These are phyloP conservation scores for Marasmius fiardii DNA, from an alignment of 1,284 basidiomycete species.

Conservation along the genomic window DNA sequence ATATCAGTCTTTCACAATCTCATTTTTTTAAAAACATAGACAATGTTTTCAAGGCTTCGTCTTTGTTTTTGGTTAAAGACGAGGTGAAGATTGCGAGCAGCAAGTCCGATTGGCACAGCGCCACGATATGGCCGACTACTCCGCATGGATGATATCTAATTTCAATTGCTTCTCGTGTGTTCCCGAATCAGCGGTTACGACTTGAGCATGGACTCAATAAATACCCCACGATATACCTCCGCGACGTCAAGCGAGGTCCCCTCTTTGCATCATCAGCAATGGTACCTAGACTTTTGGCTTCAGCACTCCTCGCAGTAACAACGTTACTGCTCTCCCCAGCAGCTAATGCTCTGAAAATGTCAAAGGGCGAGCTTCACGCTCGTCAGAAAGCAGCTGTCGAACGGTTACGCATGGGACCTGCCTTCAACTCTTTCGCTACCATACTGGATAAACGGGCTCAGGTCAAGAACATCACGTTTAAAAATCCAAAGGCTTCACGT, in stretches of 20 bases:
- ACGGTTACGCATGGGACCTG: constrained; percentile 27
- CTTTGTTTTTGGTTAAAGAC: too few relatives aligned
- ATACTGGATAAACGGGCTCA: constrained; percentile 4
- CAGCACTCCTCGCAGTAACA: not conserved
- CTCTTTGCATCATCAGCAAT: not conserved
- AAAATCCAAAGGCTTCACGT: constrained; percentile 64
- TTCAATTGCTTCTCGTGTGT: too few relatives aligned
- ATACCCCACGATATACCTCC: not conserved
- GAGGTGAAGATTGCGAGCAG: too few relatives aligned
- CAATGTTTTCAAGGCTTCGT: too few relatives aligned
- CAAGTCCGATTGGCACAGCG: too few relatives aligned
- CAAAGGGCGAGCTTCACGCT: constrained; percentile 34
- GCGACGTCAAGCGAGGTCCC: not conserved
- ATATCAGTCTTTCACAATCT: too few relatives aligned
- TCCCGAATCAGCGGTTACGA: too few relatives aligned
- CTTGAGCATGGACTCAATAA: too few relatives aligned
- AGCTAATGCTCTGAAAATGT: constrained; percentile 25
- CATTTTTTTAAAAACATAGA: too few relatives aligned
- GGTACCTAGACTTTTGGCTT: not conserved
- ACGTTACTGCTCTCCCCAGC: constrained; percentile 6
- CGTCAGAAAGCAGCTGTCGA: constrained; percentile 39
- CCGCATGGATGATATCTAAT: too few relatives aligned
- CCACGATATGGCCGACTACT: too few relatives aligned
- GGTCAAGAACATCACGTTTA: constrained; percentile 68
- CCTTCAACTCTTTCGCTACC: constrained; percentile 9